Evolutionary conservation across 768 basidiomycete genomes (phyloP), one percentile per base, ranked within the genome.

Genomic region (Agrocybe pediades): DNA sequence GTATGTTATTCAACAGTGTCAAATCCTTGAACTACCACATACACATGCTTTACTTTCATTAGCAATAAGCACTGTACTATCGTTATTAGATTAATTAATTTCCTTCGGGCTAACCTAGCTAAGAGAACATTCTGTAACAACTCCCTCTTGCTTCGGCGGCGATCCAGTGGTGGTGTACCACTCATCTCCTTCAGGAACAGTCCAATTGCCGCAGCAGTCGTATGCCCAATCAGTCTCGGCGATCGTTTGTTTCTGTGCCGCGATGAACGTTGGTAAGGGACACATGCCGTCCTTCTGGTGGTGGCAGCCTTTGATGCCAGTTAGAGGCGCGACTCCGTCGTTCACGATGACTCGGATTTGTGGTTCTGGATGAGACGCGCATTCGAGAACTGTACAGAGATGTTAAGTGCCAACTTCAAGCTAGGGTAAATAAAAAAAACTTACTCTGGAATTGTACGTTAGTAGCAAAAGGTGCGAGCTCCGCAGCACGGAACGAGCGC

Each of bases 301-400:
- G 0, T 71, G 75, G 62, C 89, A 92, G 11, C 84, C 86, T 3
- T 71, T 71, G 48, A 91, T 75, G 7, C 85, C 82, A 1, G 80
- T 85, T 11, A 91, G 74, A 2, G 90, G 88, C 2, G 86, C 74
- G 1, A 85, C 83, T 0, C 79, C 90, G 59, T 92, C 90, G 64
- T 92, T 91, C 59, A 90, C 71, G 41, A 91, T 77, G 67, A 87
- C 76, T 9, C 88, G 79, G 52, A 91, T 86, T 51, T 87, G 78
- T 57, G 63, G 63, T n/a, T 55, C 59, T 6, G 54, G 50, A 27
- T 57, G 52, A 9, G 65, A 57, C 48, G 63, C 66, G 55, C 64
- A 84, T 74, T 54, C 74, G 57, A 57, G 78, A 61, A 58, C 85
- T 74, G 87, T 13, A 36, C 3, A 3, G n/a, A 15, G 33, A 3